Conservation (phyloP, 169 alveolate species). For the Cryptosporidium felis region DNA sequence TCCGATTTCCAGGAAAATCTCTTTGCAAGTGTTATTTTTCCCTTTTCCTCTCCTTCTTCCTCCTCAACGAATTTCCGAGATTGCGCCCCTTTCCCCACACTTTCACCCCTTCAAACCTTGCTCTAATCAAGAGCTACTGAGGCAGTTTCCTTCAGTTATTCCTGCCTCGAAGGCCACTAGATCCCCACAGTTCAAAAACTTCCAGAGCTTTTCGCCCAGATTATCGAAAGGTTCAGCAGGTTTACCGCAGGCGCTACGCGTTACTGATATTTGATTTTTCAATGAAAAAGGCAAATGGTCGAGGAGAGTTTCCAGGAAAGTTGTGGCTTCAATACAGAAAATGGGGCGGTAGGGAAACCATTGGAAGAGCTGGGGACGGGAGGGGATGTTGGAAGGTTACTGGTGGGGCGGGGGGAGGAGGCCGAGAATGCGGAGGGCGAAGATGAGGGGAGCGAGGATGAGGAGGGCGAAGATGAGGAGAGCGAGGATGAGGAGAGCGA, state of each 20-base stretch:
- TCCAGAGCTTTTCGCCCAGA: too few relatives aligned
- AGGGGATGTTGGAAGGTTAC: too few relatives aligned
- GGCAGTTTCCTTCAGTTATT: too few relatives aligned
- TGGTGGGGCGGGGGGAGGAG: not conserved
- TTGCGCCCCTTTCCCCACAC: constrained; percentile 14
- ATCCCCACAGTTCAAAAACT: too few relatives aligned
- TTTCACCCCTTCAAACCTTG: too few relatives aligned
- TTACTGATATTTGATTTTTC: too few relatives aligned
- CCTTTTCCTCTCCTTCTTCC: not conserved
- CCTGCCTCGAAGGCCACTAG: too few relatives aligned
- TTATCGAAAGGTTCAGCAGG: too few relatives aligned
- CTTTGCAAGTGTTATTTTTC: too few relatives aligned
- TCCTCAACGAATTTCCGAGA: not conserved
- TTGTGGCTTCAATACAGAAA: not conserved
- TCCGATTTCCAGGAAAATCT: too few relatives aligned
- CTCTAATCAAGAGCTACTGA: too few relatives aligned
- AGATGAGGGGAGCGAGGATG: constrained; percentile 11
- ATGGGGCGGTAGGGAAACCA: not conserved
- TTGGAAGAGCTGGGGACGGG: not conserved
- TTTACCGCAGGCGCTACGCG: too few relatives aligned
- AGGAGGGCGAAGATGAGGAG: not conserved
- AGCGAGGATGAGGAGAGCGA: not conserved
- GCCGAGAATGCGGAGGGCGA: not conserved
- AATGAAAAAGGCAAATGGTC: not conserved
- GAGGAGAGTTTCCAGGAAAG: not conserved